Percentiles rank a stretch among this genome's conserved stretches.
Conservation (phyloP, 108 stramenopile genomes). For the Pseudonitzschia multiseries region DNA sequence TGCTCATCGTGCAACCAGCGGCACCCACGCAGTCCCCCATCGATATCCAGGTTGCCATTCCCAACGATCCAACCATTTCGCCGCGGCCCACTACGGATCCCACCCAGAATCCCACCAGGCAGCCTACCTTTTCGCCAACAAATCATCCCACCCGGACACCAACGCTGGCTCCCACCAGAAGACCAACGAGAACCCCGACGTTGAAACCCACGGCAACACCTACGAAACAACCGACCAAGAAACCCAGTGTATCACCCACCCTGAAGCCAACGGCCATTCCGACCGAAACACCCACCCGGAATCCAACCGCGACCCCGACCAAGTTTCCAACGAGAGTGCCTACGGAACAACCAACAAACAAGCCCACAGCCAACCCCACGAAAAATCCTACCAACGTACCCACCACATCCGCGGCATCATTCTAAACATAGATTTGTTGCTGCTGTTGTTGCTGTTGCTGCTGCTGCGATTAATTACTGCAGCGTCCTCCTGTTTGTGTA, state of each 20-base stretch:
- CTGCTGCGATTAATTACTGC: not conserved
- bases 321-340: not conserved
- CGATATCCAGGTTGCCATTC: not conserved
- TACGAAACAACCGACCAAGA: not conserved
- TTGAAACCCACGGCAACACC: not conserved
- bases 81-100: too few relatives aligned
- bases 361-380: not conserved
- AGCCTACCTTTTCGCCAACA: too few relatives aligned
- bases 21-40: too few relatives aligned
- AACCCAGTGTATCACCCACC: not conserved
- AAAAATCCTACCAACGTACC: too few relatives aligned
- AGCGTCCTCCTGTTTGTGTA: not conserved
- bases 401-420: too few relatives aligned
- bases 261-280: not conserved
- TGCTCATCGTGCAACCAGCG: not conserved
- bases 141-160: too few relatives aligned
- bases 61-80: not conserved
- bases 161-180: not conserved
- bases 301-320: not conserved
- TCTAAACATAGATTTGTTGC: not conserved
- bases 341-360: not conserved
- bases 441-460: not conserved
- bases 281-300: not conserved
- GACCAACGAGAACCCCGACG: not conserved
- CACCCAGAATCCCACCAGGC: too few relatives aligned